Evolutionary conservation across 2,329 filamentous ascomycete species (phyloP), one percentile per base, ranked within the genome.

Genomic region (Chrysosporium queenslandicum): DNA sequence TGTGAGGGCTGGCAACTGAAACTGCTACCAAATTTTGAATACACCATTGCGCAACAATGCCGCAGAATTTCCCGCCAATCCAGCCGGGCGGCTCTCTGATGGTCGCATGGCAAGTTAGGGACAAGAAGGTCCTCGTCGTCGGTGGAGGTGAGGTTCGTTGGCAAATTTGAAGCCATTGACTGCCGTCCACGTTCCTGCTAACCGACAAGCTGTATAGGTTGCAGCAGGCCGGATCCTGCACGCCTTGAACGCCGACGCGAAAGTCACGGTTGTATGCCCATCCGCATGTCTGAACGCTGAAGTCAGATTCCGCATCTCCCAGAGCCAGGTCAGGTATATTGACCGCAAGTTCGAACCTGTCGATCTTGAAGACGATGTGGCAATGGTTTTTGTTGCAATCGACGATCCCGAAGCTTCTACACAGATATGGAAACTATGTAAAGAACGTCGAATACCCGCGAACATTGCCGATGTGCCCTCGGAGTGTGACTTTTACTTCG

Each of bases 401-500:
- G 92, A 98, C 66, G 91, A 97, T 65, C 87, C 92, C 0, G 85
- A 82, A 45, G 90, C 89, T n/a, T 96, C 89, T 0, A 85, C 87
- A 0, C 77, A 80, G 57, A 88, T 98, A 65, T 98, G 89, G 86
- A 91, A 91, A 66, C 77, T 95, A 21, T 97, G 91, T 77, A 91
- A 94, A 68, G 79, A 88, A 66, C 79, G 76, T 55, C 82, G 82
- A 55, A 86, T 97, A 58, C 82, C 89, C 4, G 90, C 89, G 53
- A 98, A 98, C 69, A 95, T 98, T 59, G 92, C 92, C 59, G 92
- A 98, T 66, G 92, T 98, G 2, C 92, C 92, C 0, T 80, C 88
- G 0, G 92, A 98, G 68, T 98, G 92, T 70, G 92, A 98, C 65
- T 98, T 98, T 66, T 98, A 96, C 76, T 98, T 98, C 72, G 92